Conservation (phyloP, 2,329 filamentous ascomycete genomes). For the Ciborinia camelliae region DNA sequence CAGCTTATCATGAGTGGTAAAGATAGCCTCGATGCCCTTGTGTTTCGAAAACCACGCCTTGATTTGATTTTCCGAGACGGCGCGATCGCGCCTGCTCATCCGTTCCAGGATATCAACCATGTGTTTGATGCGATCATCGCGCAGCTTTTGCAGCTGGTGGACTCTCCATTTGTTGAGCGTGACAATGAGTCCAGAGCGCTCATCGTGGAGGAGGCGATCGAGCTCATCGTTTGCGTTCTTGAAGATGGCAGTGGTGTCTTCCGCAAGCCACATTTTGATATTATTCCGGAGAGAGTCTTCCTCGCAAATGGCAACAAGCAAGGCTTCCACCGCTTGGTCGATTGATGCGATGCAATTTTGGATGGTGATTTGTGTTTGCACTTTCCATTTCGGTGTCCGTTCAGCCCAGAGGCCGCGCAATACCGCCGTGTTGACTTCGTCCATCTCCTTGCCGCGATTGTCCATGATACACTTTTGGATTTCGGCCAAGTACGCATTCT, state of each 20-base stretch:
- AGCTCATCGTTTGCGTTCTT: background rate
- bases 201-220: background rate
- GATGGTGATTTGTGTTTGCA: background rate
- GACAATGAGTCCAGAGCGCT: background rate
- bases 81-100: background rate
- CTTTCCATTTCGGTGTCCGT: background rate
- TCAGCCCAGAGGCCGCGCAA: conserved; percentile 7
- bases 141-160: background rate
- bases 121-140: background rate
- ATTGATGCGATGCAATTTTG: background rate
- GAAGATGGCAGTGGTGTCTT: background rate
- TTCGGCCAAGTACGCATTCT: background rate
- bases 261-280: background rate
- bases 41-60: background rate
- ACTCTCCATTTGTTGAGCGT: conserved; percentile 1
- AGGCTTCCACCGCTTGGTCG: background rate
- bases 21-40: conserved; percentile 13
- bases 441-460: background rate
- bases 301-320: background rate
- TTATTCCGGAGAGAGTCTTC: background rate
- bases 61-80: background rate
- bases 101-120: background rate
- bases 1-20: conserved; percentile 21
- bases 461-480: background rate
- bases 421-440: background rate